These are phyloP conservation scores for Irpex lacteus DNA, from an alignment of 1,284 basidiomycete genomes.

Conservation along the genomic window DNA sequence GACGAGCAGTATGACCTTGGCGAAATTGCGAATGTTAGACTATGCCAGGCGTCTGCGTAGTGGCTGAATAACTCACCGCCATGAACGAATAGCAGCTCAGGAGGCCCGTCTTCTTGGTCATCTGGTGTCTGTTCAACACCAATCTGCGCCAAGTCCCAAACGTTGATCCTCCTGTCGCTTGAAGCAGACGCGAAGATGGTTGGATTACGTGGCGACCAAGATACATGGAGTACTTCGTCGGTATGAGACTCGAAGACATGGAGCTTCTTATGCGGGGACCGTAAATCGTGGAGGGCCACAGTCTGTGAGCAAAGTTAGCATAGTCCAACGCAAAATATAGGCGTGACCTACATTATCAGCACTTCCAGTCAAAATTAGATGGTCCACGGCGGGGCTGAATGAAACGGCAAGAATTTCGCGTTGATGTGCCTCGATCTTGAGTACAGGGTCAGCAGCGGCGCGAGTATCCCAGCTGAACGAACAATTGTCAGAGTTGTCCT, in stretches of 20 bases:
- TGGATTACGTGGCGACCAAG: slow-evolving; percentile 93
- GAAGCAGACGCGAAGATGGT: slow-evolving; percentile 92
- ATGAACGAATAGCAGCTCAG: slow-evolving; percentile 91
- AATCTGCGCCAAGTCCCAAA: slow-evolving; percentile 95
- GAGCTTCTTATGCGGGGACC: slow-evolving; percentile 76
- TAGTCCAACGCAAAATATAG: neutral
- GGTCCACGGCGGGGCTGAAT: slow-evolving; percentile 83
- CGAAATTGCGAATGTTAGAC: neutral
- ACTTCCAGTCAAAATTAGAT: slow-evolving; percentile 91
- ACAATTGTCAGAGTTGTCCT: slow-evolving; percentile 7
- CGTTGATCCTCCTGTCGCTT: slow-evolving; percentile 88
- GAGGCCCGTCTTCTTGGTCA: slow-evolving; percentile 96
- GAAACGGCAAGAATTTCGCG: slow-evolving; percentile 90
- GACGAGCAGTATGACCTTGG: slow-evolving; percentile 74
- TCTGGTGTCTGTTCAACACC: slow-evolving; percentile 97
- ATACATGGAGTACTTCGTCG: slow-evolving; percentile 91
- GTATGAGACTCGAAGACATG: slow-evolving; percentile 94
- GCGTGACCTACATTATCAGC: slow-evolving; percentile 76
- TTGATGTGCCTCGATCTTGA: slow-evolving; percentile 83
- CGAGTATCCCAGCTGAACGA: slow-evolving; percentile 87
- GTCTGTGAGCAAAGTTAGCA: slow-evolving; percentile 51
- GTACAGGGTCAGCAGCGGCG: slow-evolving; percentile 63
- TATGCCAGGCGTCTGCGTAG: neutral
- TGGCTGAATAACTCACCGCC: slow-evolving; percentile 54
- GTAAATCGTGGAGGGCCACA: slow-evolving; percentile 86